Base-by-base conservation (phyloP, 805 yeast species). In the Yarrowia yakushimensis region DNA sequence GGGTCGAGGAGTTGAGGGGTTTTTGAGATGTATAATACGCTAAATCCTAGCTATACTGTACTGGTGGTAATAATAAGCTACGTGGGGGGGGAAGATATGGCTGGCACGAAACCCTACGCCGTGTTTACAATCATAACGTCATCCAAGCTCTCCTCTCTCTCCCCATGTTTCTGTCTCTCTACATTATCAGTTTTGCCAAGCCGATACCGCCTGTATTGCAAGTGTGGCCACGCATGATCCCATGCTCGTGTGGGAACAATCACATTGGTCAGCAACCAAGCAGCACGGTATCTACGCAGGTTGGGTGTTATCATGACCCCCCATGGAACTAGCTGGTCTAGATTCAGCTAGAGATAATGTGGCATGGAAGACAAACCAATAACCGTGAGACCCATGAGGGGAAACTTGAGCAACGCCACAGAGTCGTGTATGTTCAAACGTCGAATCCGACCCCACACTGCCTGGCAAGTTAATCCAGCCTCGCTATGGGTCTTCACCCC, bases 141-240 rank as follows among this genome's bases (percentile, higher is more conserved):
- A 22, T 3, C 17, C 11, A 34, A 13, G n/a, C n/a, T n/a, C n/a
- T n/a, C n/a, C n/a, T n/a, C n/a, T n/a, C n/a, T n/a, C n/a, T 23
- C 30, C 25, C 7, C 45, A 22, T n/a, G 20, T 17, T 12, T 25
- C 30, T 27, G 28, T 43, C 33, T n/a, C n/a, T n/a, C n/a, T n/a
- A 43, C 48, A 33, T 43, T 43, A 43, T 43, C 33, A 11, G 11
- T 17, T 43, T 43, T 17, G 48, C 48, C 48, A 43, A 43, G 48
- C 17, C 43, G n/a, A n/a, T n/a, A n/a, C n/a, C n/a, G n/a, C n/a
- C n/a, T n/a, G n/a, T n/a, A n/a, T n/a, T n/a, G n/a, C n/a, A n/a
- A n/a, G n/a, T n/a, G n/a, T n/a, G n/a, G n/a, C n/a, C n/a, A n/a
- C n/a, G n/a, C n/a, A n/a, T n/a, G n/a, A n/a, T n/a, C n/a, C n/a